phyloP scores from a whole-genome alignment of 2,329 filamentous ascomycete species.

The Ceratocystis albifundus region DNA sequence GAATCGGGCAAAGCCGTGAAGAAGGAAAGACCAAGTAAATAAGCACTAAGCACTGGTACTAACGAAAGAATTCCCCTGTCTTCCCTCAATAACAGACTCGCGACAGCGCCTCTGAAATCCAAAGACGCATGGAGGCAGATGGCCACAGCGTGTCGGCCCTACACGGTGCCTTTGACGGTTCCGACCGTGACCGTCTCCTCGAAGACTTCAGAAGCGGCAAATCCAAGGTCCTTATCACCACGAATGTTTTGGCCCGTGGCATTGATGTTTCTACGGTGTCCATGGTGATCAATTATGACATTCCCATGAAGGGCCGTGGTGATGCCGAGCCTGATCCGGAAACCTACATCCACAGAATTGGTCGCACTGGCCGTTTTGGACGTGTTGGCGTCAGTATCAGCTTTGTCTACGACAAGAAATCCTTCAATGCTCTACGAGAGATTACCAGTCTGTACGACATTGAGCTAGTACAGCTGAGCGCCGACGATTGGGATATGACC shows the following conservation, averaged over 20 bases:
- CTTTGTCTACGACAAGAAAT: conserved; percentile 78
- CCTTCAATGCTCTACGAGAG: conserved; percentile 65
- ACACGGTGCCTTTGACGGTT: conserved; percentile 76
- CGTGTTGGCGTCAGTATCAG: conserved; percentile 92
- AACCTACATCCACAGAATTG: conserved; percentile 96
- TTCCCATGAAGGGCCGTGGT: conserved; percentile 61
- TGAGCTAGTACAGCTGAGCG: conserved; percentile 68
- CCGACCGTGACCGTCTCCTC: conserved; percentile 70
- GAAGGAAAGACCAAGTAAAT: neutral
- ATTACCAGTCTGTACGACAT: conserved; percentile 74
- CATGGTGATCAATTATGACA: conserved; percentile 97
- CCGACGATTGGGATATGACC: conserved; percentile 80
- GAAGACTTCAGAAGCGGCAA: conserved; percentile 74
- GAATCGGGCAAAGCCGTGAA: neutral
- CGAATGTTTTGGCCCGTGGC: conserved; percentile 89
- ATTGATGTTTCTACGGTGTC: conserved; percentile 87
- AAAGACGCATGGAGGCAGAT: conserved; percentile 72
- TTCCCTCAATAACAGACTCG: conserved; percentile 48
- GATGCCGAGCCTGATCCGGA: conserved; percentile 81
- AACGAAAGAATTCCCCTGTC: neutral
- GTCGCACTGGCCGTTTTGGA: conserved; percentile 90
- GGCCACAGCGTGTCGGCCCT: conserved; percentile 86
- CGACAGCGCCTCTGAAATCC: conserved; percentile 73
- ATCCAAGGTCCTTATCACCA: conserved; percentile 94
- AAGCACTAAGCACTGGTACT: neutral